Evolutionary conservation across 345 rosid species (phyloP), one percentile per base, ranked within the genome.

Genomic region (Populus davidiana): DNA sequence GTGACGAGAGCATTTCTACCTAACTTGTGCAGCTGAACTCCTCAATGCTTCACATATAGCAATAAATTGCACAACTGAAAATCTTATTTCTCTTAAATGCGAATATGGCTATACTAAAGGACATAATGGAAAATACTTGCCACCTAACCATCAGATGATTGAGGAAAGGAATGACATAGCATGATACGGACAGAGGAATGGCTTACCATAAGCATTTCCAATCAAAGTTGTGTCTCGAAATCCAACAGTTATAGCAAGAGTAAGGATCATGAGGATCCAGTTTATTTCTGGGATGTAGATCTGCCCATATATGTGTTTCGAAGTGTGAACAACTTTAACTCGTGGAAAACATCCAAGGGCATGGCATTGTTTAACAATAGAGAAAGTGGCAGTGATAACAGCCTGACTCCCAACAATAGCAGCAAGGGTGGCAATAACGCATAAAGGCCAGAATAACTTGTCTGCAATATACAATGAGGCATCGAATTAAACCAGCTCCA

Each of bases 331-430:
- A 78, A 94, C 83, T 86, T 94, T 94, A 81, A 94, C 97, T 44
- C 98, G 89, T 6, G 98, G 98, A 80, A 94, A 94, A 86, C 98
- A 94, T 47, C 98, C 97, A 69, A 94, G 95, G 43, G 98, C 94
- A 85, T 93, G 90, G 69, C 97, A 94, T 79, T 94, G 98, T 82
- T 94, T 94, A 83, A 94, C 73, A 35, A 91, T 89, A 52, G 98
- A 94, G 79, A 93, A 93, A 8, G 98, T 94, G 74, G 98, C 93
- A 66, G 95, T 93, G 68, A 94, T 93, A 76, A 90, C 85, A 82
- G 95, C 92, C 84, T 91, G 98, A 84, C 98, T 93, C 72, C 94
- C 97, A 73, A 93, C 98, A 80, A 89, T 89, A 69, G 98, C 94
- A 18, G 98, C 95, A 75, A 94, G 94, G n/a, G 94, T 89, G 62